Base-by-base conservation (phyloP, 2,329 filamentous ascomycete genomes). In the Lojkania enalia region DNA sequence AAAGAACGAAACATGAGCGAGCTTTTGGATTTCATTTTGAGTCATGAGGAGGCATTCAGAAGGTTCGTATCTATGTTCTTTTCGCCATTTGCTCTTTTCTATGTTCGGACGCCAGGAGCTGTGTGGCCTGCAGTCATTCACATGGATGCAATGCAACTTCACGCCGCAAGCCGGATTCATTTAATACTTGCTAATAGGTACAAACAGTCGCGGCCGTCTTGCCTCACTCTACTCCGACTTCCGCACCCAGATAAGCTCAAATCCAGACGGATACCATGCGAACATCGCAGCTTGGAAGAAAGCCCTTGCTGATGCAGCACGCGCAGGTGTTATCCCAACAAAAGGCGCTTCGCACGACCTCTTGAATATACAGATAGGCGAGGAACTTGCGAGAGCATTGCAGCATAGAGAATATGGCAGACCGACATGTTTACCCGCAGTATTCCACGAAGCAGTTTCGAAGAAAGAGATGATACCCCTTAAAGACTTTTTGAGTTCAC, bases 221-320 rank as follows among this genome's bases (percentile, higher is more conserved):
- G 85, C 88, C 11, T 91, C 90, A 4, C 83, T 96, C 35, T 96
- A 95, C 73, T 91, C 90, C 36, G 90, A 96, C 67, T 95, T 96
- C 64, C 77, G 83, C 27, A 72, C 82, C 4, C 89, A 92, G 56
- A 80, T 80, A 58, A 82, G 80, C 29, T 82, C 87, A 16, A 95
- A 96, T 63, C 88, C 90, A 1, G 89, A 95, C 67, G 90, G 89
- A 60, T 96, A 90, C 73, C 74, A 77, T 15, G 88, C 90, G 32
- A 96, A 96, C 66, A 76, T 89, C 31, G 73, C 79, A 5, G 88
- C 89, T 40, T 96, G 90, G 90, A 83, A 85, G 46, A 80, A 81
- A 29, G 90, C 84, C 2, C 77, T 96, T 31, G 78, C 82, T n/a
- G 76, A 81, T 39, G 86, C 90, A 1, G 78, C 85, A 0, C 77